Conservation (phyloP, 2,329 filamentous ascomycete species). For the Monilinia polystroma region DNA sequence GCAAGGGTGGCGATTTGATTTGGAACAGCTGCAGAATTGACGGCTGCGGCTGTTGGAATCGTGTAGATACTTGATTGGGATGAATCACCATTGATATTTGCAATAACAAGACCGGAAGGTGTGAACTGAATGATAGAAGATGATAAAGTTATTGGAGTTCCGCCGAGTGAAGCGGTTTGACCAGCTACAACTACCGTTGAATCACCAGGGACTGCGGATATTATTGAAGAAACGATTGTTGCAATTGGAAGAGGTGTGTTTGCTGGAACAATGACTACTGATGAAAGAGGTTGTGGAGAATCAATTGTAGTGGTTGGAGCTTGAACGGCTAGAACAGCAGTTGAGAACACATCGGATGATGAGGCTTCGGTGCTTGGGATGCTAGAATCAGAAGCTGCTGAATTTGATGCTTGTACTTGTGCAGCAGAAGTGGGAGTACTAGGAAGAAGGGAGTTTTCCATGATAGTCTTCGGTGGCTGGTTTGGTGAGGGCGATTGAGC, state of each 20-base stretch:
- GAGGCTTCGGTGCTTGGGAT: not conserved
- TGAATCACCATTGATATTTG: not conserved
- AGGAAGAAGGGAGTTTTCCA: not conserved
- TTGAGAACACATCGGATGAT: not conserved
- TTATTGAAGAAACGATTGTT: conserved; percentile 26
- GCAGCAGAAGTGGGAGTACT: conserved; percentile 3
- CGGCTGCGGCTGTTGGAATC: not conserved
- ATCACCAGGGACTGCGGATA: conserved; percentile 26
- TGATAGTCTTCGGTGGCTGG: conserved; percentile 24
- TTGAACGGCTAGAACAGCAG: not conserved
- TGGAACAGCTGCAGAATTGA: not conserved
- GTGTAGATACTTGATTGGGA: conserved; percentile 2
- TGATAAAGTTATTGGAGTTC: conserved; percentile 9
- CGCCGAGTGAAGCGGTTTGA: conserved; percentile 21
- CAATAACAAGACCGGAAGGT: not conserved
- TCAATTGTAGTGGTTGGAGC: conserved; percentile 1
- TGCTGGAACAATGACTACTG: conserved; percentile 2
- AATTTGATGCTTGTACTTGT: not conserved
- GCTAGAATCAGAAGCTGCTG: not conserved
- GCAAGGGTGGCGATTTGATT: conserved; percentile 8
- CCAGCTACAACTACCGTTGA: conserved; percentile 24
- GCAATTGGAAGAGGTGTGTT: conserved; percentile 28
- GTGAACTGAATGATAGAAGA: conserved; percentile 13
- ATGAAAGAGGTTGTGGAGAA: not conserved
- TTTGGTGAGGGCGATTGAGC: conserved; percentile 26